These are phyloP conservation scores for Periglandula ipomoeae DNA, from an alignment of 2,329 filamentous ascomycete species.

Conservation along the genomic window DNA sequence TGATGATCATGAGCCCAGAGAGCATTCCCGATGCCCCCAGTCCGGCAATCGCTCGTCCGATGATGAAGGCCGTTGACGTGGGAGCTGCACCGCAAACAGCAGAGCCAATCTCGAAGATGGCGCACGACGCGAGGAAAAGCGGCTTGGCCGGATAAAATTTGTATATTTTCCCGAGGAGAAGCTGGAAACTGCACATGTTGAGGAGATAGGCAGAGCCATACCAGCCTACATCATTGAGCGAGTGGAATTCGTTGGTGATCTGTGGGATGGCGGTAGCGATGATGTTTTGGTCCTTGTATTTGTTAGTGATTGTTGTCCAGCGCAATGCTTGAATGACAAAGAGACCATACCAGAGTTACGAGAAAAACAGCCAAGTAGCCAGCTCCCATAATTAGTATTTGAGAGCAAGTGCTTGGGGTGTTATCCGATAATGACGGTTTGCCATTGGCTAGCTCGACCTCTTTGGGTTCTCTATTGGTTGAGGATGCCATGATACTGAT, in stretches of 20 bases:
- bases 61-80: conserved; percentile 22
- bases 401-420: background rate
- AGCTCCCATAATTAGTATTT: background rate
- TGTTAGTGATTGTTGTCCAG: background rate
- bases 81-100: conserved; percentile 20
- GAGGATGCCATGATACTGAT: background rate
- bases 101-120: conserved; percentile 20
- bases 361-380: background rate
- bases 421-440: background rate
- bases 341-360: conserved; percentile 3
- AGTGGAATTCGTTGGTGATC: conserved; percentile 15
- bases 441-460: background rate
- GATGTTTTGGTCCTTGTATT: conserved; percentile 23
- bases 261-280: conserved; percentile 24
- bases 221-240: background rate
- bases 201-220: conserved; percentile 21
- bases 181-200: conserved; percentile 25
- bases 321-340: background rate
- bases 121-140: conserved; percentile 13
- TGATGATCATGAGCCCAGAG: conserved; percentile 32
- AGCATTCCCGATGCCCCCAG: conserved; percentile 36
- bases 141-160: conserved; percentile 25
- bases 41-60: conserved; percentile 25
- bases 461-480: background rate
- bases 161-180: conserved; percentile 29